Conservation (phyloP, 2,329 filamentous ascomycete species). For the Trichoderma asperellum region DNA sequence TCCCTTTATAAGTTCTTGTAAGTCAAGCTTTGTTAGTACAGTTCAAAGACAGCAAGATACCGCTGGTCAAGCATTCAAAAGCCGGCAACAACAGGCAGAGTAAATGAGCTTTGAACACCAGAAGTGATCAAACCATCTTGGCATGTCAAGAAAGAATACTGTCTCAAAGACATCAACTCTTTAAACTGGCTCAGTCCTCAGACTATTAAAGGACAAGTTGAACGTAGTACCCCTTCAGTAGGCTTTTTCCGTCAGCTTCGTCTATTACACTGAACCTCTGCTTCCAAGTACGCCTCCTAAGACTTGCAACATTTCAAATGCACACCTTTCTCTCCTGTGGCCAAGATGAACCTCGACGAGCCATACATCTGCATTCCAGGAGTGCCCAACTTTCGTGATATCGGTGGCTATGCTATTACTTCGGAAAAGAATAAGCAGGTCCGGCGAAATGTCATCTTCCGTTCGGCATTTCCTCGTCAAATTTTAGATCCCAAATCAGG, state of each 20-base stretch:
- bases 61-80: neutral
- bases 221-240: no score
- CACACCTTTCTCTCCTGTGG: neutral
- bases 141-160: neutral
- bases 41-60: neutral
- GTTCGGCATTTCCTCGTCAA: neutral
- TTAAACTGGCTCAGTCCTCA: neutral
- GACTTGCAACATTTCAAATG: neutral
- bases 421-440: neutral
- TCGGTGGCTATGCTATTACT: neutral
- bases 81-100: neutral
- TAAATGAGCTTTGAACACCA: neutral
- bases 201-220: neutral
- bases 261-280: neutral
- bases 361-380: conserved; percentile 16
- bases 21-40: neutral
- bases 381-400: conserved; percentile 16
- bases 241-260: neutral
- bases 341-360: neutral
- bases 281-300: neutral
- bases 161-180: neutral
- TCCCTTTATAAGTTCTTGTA: no score
- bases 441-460: conserved; percentile 11
- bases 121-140: neutral
- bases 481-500: neutral